These are phyloP conservation scores for Trichoderma afroharzianum DNA, from an alignment of 2,329 filamentous ascomycete species.

Conservation along the genomic window DNA sequence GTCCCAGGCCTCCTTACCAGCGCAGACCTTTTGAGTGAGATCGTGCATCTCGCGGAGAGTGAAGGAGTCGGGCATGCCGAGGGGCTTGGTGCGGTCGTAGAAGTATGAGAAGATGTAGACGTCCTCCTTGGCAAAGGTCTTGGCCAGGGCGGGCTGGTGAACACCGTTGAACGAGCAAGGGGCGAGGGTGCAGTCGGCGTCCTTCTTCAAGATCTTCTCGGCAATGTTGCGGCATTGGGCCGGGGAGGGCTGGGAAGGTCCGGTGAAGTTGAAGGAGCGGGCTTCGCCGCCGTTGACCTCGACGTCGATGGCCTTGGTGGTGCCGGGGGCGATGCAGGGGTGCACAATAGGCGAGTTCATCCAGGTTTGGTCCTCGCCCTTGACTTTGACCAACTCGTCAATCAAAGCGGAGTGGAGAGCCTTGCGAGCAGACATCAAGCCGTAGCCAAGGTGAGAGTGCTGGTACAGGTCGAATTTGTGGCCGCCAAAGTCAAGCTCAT, in stretches of 20 bases:
- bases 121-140: conserved; percentile 89
- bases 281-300: conserved; percentile 57
- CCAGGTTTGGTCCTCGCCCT: conserved; percentile 62
- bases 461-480: conserved; percentile 92
- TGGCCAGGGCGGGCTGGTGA: conserved; percentile 85
- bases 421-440: conserved; percentile 90
- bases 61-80: conserved; percentile 98
- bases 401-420: conserved; percentile 76
- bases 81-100: conserved; percentile 86
- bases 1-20: conserved; percentile 72
- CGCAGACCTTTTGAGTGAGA: conserved; percentile 79
- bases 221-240: conserved; percentile 87
- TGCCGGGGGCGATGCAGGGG: conserved; percentile 82
- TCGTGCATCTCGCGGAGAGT: conserved; percentile 87
- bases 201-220: conserved; percentile 88
- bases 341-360: conserved; percentile 68
- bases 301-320: conserved; percentile 69
- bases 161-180: conserved; percentile 99
- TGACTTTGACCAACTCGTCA: conserved; percentile 64
- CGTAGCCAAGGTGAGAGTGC: conserved; percentile 95
- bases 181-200: conserved; percentile 71
- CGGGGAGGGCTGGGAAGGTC: conserved; percentile 69
- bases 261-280: conserved; percentile 75
- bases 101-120: conserved; percentile 98
- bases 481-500: conserved; percentile 84